Percentiles rank a stretch among this genome's conserved stretches.
These are phyloP conservation scores for Ogataea parapolymorpha DNA, from an alignment of 805 yeast species.

Conservation along the genomic window DNA sequence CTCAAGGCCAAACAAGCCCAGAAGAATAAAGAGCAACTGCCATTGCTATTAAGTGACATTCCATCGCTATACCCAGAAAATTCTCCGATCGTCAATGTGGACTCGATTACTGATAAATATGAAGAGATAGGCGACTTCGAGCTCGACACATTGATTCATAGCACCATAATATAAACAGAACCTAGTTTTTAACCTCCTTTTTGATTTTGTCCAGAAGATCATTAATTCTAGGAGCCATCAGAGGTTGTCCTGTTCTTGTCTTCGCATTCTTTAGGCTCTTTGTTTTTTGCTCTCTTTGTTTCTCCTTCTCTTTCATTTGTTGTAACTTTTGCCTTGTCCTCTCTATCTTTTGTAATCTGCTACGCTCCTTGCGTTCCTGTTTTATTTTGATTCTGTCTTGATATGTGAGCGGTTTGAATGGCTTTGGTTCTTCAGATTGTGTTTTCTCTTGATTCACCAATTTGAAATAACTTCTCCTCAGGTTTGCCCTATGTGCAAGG, in stretches of 20 bases:
- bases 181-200: slow-evolving; percentile 32
- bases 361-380: slow-evolving; percentile 44
- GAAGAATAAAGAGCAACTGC: slow-evolving; percentile 1
- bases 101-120: slow-evolving; percentile 14
- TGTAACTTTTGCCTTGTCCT: slow-evolving; percentile 33
- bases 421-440: slow-evolving; percentile 26
- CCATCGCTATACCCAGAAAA: background rate
- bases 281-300: slow-evolving; percentile 42
- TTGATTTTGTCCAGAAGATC: slow-evolving; percentile 74
- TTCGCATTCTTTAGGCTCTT: slow-evolving; percentile 41
- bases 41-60: slow-evolving; percentile 5
- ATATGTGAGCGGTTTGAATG: slow-evolving; percentile 35
- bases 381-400: slow-evolving; percentile 45
- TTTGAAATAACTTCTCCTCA: slow-evolving; percentile 79
- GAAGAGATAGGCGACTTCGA: slow-evolving; percentile 11
- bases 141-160: slow-evolving; percentile 14
- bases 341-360: slow-evolving; percentile 39
- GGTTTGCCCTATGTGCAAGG: slow-evolving; percentile 72
- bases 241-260: slow-evolving; percentile 80
- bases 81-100: slow-evolving; percentile 13
- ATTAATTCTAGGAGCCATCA: slow-evolving; percentile 85
- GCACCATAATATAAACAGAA: slow-evolving; percentile 8
- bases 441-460: slow-evolving; percentile 57
- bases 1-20: slow-evolving; percentile 2
- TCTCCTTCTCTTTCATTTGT: slow-evolving; percentile 37